phyloP scores from a whole-genome alignment of 768 basidiomycete genomes.

The Saitozyma sp. region DNA sequence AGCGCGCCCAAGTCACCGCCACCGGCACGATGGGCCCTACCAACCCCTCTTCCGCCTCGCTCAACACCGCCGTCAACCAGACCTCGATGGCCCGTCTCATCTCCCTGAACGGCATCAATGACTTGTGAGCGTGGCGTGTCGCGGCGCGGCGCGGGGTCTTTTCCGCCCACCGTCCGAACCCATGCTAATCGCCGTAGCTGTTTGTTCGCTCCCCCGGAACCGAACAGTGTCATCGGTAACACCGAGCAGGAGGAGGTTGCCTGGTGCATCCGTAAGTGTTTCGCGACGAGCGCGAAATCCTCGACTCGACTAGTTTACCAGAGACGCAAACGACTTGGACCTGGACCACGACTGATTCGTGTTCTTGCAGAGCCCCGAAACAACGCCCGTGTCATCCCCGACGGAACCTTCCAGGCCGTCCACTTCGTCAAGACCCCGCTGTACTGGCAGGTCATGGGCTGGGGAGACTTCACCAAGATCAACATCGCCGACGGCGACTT shows the following conservation, averaged over 20 bases:
- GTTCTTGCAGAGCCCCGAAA: conserved; percentile 52
- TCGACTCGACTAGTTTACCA: conserved; percentile 51
- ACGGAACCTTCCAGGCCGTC: conserved; percentile 52
- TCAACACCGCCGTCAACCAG: conserved; percentile 52
- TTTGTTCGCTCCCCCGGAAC: conserved; percentile 41
- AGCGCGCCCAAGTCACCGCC: conserved; percentile 50
- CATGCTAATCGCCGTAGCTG: conserved; percentile 25
- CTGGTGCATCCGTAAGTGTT: conserved; percentile 53
- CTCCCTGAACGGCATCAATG: conserved; percentile 51
- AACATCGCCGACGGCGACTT: conserved; percentile 54
- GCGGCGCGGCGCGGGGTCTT: background rate
- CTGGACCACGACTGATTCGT: too few species aligned
- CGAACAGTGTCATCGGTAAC: conserved; percentile 51
- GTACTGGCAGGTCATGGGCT: conserved; percentile 54
- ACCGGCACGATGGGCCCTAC: conserved; percentile 46
- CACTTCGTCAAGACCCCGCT: conserved; percentile 57
- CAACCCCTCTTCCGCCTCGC: conserved; percentile 44
- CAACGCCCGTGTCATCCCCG: conserved; percentile 56
- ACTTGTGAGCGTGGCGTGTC: conserved; percentile 33
- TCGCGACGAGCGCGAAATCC: conserved; percentile 50
- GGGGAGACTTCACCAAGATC: conserved; percentile 55
- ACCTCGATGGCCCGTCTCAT: conserved; percentile 48
- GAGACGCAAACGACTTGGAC: too few species aligned
- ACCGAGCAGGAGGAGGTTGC: conserved; percentile 53
- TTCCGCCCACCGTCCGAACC: background rate